These are phyloP conservation scores for Fusarium buharicum DNA, from an alignment of 2,329 filamentous ascomycete species.

Conservation along the genomic window DNA sequence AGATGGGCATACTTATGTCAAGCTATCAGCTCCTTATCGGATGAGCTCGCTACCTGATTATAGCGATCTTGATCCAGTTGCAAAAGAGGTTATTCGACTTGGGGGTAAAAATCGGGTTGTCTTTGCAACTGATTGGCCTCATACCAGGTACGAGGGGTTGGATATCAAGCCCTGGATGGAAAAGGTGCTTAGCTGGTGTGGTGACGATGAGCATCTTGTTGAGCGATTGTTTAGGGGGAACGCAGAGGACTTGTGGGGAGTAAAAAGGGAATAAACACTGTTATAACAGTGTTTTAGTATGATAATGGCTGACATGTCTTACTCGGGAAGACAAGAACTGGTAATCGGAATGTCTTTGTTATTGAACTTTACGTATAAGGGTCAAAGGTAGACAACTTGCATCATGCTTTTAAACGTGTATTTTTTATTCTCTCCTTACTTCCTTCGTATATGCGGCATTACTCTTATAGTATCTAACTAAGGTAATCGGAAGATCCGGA, in stretches of 20 bases:
- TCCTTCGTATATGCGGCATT: not conserved
- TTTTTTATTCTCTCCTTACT: not conserved
- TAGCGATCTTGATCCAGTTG: slow-evolving; percentile 59
- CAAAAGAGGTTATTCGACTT: slow-evolving; percentile 58
- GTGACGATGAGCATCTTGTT: slow-evolving; percentile 54
- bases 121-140: slow-evolving; percentile 72
- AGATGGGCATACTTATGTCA: slow-evolving; percentile 63
- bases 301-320: not conserved
- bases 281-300: not conserved
- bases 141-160: slow-evolving; percentile 68
- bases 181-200: slow-evolving; percentile 64
- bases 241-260: slow-evolving; percentile 61
- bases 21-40: slow-evolving; percentile 69
- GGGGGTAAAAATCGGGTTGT: slow-evolving; percentile 58
- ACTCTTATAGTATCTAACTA: not conserved
- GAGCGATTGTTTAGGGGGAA: slow-evolving; percentile 66
- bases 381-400: not conserved
- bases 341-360: not conserved
- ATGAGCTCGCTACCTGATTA: slow-evolving; percentile 58
- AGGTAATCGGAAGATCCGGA: not conserved
- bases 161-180: slow-evolving; percentile 61
- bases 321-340: not conserved
- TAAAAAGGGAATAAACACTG: not conserved
- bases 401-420: not conserved
- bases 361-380: not conserved